Evolutionary conservation across 176 grass and related monocot genomes (phyloP).

Genomic region (Aegilops speltoides): DNA sequence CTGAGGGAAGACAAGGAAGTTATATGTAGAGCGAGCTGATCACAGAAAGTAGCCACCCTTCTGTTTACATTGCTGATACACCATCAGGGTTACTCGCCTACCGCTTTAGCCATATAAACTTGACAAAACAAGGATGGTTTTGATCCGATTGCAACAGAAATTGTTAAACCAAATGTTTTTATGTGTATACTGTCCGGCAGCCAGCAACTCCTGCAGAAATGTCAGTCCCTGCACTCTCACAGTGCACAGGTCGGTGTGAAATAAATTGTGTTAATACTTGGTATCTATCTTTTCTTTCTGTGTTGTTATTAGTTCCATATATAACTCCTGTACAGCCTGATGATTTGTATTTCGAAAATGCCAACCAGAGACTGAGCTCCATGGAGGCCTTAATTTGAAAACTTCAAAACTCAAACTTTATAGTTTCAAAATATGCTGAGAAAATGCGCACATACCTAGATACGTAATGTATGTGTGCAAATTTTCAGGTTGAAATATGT

Average conservation of each 20-base stretch:
- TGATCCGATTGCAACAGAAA: background rate
- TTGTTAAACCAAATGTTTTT: background rate
- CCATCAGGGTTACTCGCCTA: background rate
- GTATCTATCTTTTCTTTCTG: background rate
- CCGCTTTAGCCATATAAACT: background rate
- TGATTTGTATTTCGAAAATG: background rate
- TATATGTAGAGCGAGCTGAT: conserved; percentile 76
- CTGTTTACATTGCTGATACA: conserved; percentile 17
- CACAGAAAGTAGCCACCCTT: conserved; percentile 63
- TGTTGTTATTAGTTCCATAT: background rate
- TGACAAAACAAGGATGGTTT: background rate
- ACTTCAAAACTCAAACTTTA: too few relatives aligned
- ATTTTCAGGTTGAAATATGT: too few relatives aligned
- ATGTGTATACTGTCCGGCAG: conserved; percentile 46
- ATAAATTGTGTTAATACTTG: background rate
- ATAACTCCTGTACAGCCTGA: background rate
- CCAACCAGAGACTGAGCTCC: too few relatives aligned
- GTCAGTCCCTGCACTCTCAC: conserved; percentile 76
- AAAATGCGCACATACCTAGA: too few relatives aligned
- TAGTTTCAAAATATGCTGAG: too few relatives aligned
- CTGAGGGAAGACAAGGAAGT: conserved; percentile 76
- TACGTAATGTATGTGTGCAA: too few relatives aligned
- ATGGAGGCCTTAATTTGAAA: too few relatives aligned
- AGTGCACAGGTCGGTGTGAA: conserved; percentile 55
- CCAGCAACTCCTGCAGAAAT: conserved; percentile 58